A percentile compares a stretch with the other conserved stretches of the same genome.
phyloP scores from a whole-genome alignment of 1,284 basidiomycete species.

The Moesziomyces antarcticus region DNA sequence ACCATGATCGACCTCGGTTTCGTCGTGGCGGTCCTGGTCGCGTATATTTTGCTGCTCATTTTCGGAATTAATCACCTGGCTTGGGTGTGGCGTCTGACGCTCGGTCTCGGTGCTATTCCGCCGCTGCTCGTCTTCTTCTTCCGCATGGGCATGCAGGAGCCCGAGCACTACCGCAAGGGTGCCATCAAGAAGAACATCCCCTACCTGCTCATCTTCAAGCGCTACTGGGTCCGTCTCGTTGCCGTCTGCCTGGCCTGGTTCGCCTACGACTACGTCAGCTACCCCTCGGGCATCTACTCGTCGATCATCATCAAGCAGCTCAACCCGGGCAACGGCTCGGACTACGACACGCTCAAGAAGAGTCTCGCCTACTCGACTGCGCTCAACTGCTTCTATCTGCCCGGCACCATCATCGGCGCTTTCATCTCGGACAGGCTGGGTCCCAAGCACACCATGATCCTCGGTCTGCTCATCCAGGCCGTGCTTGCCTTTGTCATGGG shows the following conservation, averaged over 20 bases:
- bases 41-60: slow-evolving; percentile 72
- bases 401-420: slow-evolving; percentile 80
- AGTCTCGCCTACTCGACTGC: slow-evolving; percentile 67
- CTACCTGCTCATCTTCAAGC: slow-evolving; percentile 80
- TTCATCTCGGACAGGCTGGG: slow-evolving; percentile 73
- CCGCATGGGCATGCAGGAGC: slow-evolving; percentile 86
- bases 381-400: slow-evolving; percentile 71
- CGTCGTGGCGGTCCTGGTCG: slow-evolving; percentile 83
- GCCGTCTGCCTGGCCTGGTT: slow-evolving; percentile 80
- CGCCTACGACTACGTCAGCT: slow-evolving; percentile 54
- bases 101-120: slow-evolving; percentile 87
- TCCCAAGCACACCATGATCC: slow-evolving; percentile 62
- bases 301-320: slow-evolving; percentile 80
- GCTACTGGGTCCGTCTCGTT: slow-evolving; percentile 79
- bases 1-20: slow-evolving; percentile 89
- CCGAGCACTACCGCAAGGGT: slow-evolving; percentile 74
- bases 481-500: slow-evolving; percentile 73
- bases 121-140: slow-evolving; percentile 84
- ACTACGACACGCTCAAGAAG: slow-evolving; percentile 28
- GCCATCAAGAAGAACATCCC: slow-evolving; percentile 82
- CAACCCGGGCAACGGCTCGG: slow-evolving; percentile 67
- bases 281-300: slow-evolving; percentile 77
- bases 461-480: slow-evolving; percentile 56
- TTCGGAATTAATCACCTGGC: slow-evolving; percentile 73
- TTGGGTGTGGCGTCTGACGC: slow-evolving; percentile 76